Evolutionary conservation across 2,329 filamentous ascomycete genomes (phyloP).

Genomic region (Arthrobotrys megalospora): DNA sequence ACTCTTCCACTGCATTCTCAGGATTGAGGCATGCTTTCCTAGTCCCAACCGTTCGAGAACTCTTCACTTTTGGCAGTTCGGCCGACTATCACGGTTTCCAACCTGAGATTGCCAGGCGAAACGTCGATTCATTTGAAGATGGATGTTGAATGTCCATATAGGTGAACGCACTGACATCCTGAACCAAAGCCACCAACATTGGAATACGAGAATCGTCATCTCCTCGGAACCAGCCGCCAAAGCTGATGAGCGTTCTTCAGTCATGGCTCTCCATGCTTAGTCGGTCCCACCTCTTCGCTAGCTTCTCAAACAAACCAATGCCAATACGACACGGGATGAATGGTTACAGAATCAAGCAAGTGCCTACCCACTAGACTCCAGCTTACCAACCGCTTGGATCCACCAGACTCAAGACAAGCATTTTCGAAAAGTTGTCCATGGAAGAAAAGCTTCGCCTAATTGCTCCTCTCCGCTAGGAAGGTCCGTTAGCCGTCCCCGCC

Average conservation of each 20-base stretch:
- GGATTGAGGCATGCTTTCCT: neutral
- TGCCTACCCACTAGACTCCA: neutral
- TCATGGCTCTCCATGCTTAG: constrained; percentile 18
- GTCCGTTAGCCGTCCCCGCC: constrained; percentile 21
- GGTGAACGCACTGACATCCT: constrained; percentile 50
- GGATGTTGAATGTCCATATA: constrained; percentile 14
- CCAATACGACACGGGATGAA: constrained; percentile 34
- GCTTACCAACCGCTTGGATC: neutral
- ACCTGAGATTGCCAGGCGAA: constrained; percentile 25
- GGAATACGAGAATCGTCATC: constrained; percentile 40
- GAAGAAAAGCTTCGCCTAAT: constrained; percentile 36
- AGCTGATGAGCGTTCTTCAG: constrained; percentile 13
- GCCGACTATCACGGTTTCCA: constrained; percentile 25
- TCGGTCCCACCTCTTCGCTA: neutral
- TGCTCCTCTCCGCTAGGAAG: constrained; percentile 4
- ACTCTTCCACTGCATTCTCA: constrained; percentile 14
- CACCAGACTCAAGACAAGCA: neutral
- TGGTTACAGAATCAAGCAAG: constrained; percentile 11
- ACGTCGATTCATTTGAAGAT: constrained; percentile 33
- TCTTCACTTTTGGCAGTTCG: constrained; percentile 44
- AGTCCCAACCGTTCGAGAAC: constrained; percentile 37
- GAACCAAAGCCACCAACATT: constrained; percentile 33
- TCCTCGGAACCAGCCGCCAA: constrained; percentile 33
- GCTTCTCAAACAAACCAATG: constrained; percentile 22
- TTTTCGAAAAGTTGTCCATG: neutral